Evolutionary conservation across 305 asterid species (phyloP).

Genomic region (Withania somnifera): DNA sequence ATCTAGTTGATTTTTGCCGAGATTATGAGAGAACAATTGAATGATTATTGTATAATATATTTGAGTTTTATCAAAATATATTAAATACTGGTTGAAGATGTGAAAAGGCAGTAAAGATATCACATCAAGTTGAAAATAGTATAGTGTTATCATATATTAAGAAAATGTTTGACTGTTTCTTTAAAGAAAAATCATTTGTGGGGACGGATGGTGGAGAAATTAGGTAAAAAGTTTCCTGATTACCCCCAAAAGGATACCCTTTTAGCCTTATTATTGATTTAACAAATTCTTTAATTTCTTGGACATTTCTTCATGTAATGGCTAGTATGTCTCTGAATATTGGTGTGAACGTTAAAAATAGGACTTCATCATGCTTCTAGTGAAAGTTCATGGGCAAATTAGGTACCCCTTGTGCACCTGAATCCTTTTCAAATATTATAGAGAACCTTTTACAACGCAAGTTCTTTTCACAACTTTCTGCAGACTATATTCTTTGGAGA

Average conservation of each 20-base stretch:
- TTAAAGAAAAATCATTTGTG: not conserved
- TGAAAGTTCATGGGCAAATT: not conserved
- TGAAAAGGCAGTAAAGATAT: not conserved
- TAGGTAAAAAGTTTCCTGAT: not conserved
- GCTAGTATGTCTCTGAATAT: not conserved
- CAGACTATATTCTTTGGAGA: constrained; percentile 76
- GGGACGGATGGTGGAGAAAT: not conserved
- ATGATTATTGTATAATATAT: not conserved
- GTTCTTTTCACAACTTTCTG: constrained; percentile 8
- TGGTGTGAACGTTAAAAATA: not conserved
- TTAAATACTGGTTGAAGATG: not conserved
- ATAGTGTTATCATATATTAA: not conserved
- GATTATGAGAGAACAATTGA: not conserved
- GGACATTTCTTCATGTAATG: not conserved
- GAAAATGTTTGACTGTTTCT: not conserved
- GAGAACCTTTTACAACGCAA: not conserved
- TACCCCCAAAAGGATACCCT: not conserved
- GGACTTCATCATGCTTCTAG: not conserved
- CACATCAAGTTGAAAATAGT: not conserved
- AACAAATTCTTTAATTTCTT: not conserved
- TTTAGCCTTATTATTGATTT: not conserved
- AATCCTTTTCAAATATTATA: not conserved
- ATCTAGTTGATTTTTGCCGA: not conserved
- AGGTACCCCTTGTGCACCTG: not conserved
- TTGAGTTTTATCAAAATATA: not conserved